Evolutionary conservation across 257 asterid species (phyloP), one percentile per base, ranked within the genome.

Genomic region (Nicotiana undulata): DNA sequence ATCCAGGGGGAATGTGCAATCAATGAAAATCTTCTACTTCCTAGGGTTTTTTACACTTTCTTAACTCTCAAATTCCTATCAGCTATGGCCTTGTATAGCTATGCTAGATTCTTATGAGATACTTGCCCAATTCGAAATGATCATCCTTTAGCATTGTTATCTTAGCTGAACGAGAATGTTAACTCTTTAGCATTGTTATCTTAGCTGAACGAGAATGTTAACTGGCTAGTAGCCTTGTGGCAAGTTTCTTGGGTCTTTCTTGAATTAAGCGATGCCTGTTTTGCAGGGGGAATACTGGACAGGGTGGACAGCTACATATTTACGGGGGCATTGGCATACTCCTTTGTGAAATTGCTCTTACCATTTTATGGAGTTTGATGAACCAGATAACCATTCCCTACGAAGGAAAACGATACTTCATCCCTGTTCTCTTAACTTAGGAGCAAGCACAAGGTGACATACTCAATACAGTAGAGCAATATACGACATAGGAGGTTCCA

Each of bases 291-390:
- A 81, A 84, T 96, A 85, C 91, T 96, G 53, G 99, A 94, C 82
- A 88, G 99, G 80, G 90, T 86, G 32, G 99, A 96, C 88, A 96
- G 99, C 93, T 96, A 94, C 88, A 88, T 93, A 53, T 96, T 94
- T 80, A 93, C 98, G 0, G 99, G 98, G 46, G 98, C 98, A 65
- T 83, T 94, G 84, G 92, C 97, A 68, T 89, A 94, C 89, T 91
- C 99, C 32, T 96, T 96, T 75, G 97, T 96, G 74, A 94, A 91
- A 88, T 87, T 90, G 75, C 82, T 88, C 82, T 88, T 93, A 20
- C 94, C 95, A 55, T 93, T 91, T 82, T 90, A 87, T 80, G 98
- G 99, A 44, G 93, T 94, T 79, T 93, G 89, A 90, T 76, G 22
- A 68, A 65, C 55, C 56, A 28, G 81, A 61, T 53, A 26, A 66